phyloP scores from a whole-genome alignment of 2,329 filamentous ascomycete genomes.

The Fusarium liriodendri region DNA sequence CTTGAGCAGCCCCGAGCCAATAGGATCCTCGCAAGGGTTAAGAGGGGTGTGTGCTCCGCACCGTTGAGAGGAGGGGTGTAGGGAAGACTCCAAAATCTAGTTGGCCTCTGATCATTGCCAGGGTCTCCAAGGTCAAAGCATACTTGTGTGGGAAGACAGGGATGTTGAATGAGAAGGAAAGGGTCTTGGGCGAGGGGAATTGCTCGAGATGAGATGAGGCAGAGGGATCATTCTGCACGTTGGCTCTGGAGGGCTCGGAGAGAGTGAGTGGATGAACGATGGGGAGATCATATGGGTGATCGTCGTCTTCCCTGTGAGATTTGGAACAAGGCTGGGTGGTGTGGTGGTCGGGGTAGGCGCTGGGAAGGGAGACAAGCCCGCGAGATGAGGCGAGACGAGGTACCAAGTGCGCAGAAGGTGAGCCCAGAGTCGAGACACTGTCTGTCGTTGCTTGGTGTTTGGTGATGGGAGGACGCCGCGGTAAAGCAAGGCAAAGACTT shows the following conservation, averaged over 20 bases:
- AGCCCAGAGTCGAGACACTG: constrained; percentile 17
- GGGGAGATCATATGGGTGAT: constrained; percentile 41
- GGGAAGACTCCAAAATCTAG: constrained; percentile 16
- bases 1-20: constrained; percentile 53
- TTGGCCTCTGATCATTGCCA: constrained; percentile 23
- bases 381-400: constrained; percentile 31
- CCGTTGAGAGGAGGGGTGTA: constrained; percentile 22
- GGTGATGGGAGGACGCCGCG: background rate
- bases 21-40: constrained; percentile 40
- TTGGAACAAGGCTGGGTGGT: constrained; percentile 29
- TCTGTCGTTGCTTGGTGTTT: background rate
- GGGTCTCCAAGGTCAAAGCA: constrained; percentile 32
- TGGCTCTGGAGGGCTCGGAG: constrained; percentile 17
- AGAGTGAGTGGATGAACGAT: constrained; percentile 30
- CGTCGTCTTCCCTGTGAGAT: constrained; percentile 39
- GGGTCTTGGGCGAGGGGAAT: constrained; percentile 1
- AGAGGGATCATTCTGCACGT: background rate
- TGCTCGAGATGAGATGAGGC: constrained; percentile 38
- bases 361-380: constrained; percentile 16
- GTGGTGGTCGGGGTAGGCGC: constrained; percentile 14
- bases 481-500: constrained; percentile 3
- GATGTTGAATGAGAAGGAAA: constrained; percentile 22
- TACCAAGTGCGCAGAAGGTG: constrained; percentile 19
- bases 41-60: constrained; percentile 46
- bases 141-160: constrained; percentile 30